Evolutionary conservation across 305 asterid genomes (phyloP), one percentile per base, ranked within the genome.

Genomic region (Salvia sclarea): DNA sequence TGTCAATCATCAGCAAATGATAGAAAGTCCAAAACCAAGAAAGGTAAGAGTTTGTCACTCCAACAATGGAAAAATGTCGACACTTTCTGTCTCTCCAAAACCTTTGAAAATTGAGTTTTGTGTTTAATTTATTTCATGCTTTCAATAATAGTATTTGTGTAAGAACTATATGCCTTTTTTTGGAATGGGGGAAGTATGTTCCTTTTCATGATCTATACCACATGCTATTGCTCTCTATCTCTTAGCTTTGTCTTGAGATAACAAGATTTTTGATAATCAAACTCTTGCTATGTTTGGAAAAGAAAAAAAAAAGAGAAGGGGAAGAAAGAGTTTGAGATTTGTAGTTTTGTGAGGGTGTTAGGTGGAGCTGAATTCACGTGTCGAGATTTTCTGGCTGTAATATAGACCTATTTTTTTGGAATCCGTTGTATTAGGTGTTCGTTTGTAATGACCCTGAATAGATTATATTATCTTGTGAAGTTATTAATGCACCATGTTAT

Each of bases 1-100:
- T 87, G 94, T 87, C 89, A 83, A 87, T 87, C 80, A 87, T 84
- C 94, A 85, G 89, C 90, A 79, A 81, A 84, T 87, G 75, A 87
- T 83, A 80, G 68, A 33, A n/a, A 52, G 31, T 4, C 59, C 8
- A 63, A 79, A 45, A 66, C 67, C 80, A 6, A 79, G 80, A 71
- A 62, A 12, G 21, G 9, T n/a, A 40, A 53, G 54, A 61, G 44
- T 73, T 79, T 64, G 52, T 52, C 22, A 12, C 68, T 47, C 73
- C 75, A 41, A 64, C 63, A 56, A 60, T 49, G 64, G 56, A 54
- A 62, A 70, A 62, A 70, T 75, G 72, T 70, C 77, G 73, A 71
- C 72, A 65, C 77, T 71, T 71, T 66, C 40, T 76, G 67, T 57
- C 57, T 58, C 81, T 61, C 41, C 73, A 53, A 64, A 64, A 3